Conservation (phyloP, 345 rosid species). For the Geranium brycei region DNA sequence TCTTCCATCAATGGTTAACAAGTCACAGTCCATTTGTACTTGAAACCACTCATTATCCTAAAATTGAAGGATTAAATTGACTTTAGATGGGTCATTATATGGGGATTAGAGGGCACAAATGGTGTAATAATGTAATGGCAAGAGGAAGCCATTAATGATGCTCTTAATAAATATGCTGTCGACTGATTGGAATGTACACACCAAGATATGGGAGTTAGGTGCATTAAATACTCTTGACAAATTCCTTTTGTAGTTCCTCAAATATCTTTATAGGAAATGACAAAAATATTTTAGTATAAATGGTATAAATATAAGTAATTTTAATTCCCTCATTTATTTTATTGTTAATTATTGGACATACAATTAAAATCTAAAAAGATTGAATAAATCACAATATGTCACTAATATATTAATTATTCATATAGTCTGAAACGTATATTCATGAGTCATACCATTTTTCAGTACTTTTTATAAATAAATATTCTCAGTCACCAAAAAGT, state of each 20-base stretch:
- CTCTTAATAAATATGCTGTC: not conserved
- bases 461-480: too few relatives aligned
- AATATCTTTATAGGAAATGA: conserved; percentile 19
- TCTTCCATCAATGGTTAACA: not conserved
- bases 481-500: too few relatives aligned
- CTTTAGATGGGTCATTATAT: not conserved
- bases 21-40: too few relatives aligned
- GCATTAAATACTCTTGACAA: not conserved
- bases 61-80: not conserved
- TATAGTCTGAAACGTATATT: too few relatives aligned
- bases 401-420: too few relatives aligned
- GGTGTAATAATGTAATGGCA: too few relatives aligned
- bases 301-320: conserved; percentile 12
- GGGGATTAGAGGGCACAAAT: not conserved
- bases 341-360: too few relatives aligned
- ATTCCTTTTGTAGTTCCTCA: too few relatives aligned
- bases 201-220: not conserved
- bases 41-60: too few relatives aligned
- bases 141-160: not conserved
- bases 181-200: not conserved
- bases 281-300: conserved; percentile 21
- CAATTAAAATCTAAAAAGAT: too few relatives aligned
- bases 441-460: too few relatives aligned
- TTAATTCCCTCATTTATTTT: conserved; percentile 16
- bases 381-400: too few relatives aligned